These are phyloP conservation scores for Backusella psychrophila DNA, from an alignment of 192 early-diverging fungal species.

Conservation along the genomic window DNA sequence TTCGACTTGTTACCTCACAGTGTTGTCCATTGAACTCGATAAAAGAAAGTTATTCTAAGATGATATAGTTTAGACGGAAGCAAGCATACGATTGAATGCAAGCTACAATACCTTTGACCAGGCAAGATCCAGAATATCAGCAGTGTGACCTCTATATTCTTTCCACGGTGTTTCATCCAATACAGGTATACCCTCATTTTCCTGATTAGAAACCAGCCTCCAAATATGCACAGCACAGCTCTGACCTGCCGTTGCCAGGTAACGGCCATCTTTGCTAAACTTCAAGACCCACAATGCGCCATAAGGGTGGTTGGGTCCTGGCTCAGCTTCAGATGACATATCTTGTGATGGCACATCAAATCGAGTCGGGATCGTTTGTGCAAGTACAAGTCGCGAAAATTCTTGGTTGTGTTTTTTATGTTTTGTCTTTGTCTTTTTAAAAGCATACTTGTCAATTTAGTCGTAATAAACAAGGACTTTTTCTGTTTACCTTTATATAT, in stretches of 20 bases:
- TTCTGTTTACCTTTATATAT: not conserved
- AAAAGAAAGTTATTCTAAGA: conserved; percentile 70
- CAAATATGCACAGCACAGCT: conserved; percentile 67
- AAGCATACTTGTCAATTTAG: not conserved
- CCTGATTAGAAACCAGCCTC: conserved; percentile 26
- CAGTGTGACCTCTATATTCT: conserved; percentile 69
- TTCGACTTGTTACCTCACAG: conserved; percentile 48
- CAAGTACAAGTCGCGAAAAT: conserved; percentile 13
- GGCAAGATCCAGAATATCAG: conserved; percentile 65
- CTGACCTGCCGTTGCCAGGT: conserved; percentile 74
- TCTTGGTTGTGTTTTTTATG: conserved; percentile 3
- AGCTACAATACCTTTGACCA: conserved; percentile 55
- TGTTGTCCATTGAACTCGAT: conserved; percentile 78
- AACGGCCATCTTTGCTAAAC: conserved; percentile 74
- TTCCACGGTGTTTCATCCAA: conserved; percentile 65
- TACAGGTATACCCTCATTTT: conserved; percentile 23
- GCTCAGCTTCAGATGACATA: not conserved
- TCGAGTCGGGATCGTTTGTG: conserved; percentile 5
- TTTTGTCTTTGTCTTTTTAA: conserved; percentile 11
- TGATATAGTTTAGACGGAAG: not conserved
- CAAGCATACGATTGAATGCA: no score
- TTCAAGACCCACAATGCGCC: conserved; percentile 68
- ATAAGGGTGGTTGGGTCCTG: not conserved
- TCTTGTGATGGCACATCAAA: not conserved
- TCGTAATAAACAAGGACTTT: not conserved